These are phyloP conservation scores for Lodderomyces orthopsilosis DNA, from an alignment of 1,139 yeast genomes.

Conservation along the genomic window DNA sequence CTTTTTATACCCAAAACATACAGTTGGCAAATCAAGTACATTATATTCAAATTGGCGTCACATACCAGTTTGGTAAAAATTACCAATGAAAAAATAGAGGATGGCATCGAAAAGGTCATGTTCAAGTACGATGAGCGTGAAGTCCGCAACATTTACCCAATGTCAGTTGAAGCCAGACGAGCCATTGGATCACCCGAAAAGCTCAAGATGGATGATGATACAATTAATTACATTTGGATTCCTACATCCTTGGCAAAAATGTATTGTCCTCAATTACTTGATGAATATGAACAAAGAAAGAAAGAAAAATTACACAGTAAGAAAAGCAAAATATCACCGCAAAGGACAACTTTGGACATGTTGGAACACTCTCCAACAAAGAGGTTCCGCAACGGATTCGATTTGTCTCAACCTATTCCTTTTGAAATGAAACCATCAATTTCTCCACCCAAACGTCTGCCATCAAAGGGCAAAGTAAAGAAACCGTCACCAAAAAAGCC, in stretches of 20 bases:
- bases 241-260: slow-evolving; percentile 15
- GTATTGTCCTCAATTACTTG: slow-evolving; percentile 12
- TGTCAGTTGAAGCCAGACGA: slow-evolving; percentile 9
- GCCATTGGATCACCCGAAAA: slow-evolving; percentile 5
- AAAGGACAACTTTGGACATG: slow-evolving; percentile 12
- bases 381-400: background rate
- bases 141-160: slow-evolving; percentile 9
- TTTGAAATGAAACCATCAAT: background rate
- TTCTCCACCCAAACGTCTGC: slow-evolving; percentile 1
- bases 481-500: background rate
- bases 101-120: slow-evolving; percentile 12
- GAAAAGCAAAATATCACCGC: slow-evolving; percentile 8
- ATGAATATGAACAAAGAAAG: slow-evolving; percentile 9
- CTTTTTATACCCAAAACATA: slow-evolving; percentile 6
- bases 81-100: slow-evolving; percentile 10
- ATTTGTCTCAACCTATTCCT: slow-evolving; percentile 2
- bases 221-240: slow-evolving; percentile 16
- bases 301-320: slow-evolving; percentile 7
- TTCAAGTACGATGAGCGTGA: slow-evolving; percentile 10
- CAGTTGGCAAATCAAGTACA: slow-evolving; percentile 7
- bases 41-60: slow-evolving; percentile 9
- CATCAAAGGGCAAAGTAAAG: background rate
- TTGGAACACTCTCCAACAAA: slow-evolving; percentile 9
- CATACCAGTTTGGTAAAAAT: slow-evolving; percentile 5
- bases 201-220: background rate